These are phyloP conservation scores for Amaranthus tricolor DNA, from an alignment of 179 eudicot genomes.

Conservation along the genomic window DNA sequence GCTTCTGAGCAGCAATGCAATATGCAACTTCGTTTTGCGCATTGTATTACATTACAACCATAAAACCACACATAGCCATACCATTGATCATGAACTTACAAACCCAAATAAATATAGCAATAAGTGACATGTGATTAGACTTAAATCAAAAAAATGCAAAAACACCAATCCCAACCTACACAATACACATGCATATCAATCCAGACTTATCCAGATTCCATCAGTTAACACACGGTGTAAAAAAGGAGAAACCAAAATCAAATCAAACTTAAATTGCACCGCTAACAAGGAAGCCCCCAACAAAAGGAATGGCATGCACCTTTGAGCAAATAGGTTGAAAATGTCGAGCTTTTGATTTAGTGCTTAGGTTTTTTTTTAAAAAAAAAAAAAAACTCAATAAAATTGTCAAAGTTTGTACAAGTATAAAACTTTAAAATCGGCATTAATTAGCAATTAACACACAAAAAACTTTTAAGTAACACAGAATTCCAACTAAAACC, in stretches of 20 bases:
- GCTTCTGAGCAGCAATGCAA: background rate
- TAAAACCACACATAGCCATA: background rate
- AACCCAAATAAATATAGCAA: background rate
- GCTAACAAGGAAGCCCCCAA: background rate
- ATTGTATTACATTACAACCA: background rate
- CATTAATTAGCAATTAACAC: background rate
- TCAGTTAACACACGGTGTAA: background rate
- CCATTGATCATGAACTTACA: background rate
- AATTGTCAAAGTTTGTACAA: background rate
- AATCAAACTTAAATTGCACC: background rate
- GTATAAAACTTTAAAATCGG: background rate
- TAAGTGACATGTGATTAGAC: background rate
- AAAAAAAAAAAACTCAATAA: background rate
- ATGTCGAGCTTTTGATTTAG: too few relatives aligned
- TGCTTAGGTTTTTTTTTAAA: too few relatives aligned
- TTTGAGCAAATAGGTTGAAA: background rate
- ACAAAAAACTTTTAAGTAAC: background rate
- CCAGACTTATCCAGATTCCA: background rate
- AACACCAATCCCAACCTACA: background rate
- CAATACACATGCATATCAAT: background rate
- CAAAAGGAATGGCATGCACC: background rate
- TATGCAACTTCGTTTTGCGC: background rate
- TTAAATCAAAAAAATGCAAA: background rate
- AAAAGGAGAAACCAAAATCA: background rate
- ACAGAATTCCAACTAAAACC: slow-evolving; percentile 14